Conservation (phyloP, 75 land plant species). For the Pseudotsuga menziesii region DNA sequence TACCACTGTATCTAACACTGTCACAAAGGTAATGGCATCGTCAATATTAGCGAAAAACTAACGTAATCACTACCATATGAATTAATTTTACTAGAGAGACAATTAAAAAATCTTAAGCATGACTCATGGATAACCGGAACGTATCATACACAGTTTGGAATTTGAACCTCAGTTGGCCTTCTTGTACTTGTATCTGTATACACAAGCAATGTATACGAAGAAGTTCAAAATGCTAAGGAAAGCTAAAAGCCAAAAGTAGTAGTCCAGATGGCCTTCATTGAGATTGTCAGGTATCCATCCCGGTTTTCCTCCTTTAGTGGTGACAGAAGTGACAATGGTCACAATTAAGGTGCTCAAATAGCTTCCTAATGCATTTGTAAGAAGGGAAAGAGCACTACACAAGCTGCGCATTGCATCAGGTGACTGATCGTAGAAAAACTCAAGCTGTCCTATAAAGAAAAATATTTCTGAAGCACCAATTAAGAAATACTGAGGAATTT, state of each 20-base stretch:
- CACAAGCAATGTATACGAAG: slow-evolving; percentile 42
- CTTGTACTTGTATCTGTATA: slow-evolving; percentile 40
- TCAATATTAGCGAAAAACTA: no score
- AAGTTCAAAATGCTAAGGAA: slow-evolving; percentile 55
- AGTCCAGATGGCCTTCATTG: slow-evolving; percentile 74
- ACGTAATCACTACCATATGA: no score
- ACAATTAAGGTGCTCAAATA: slow-evolving; percentile 67
- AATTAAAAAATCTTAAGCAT: background rate
- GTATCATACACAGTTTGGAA: background rate
- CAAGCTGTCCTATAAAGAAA: slow-evolving; percentile 69
- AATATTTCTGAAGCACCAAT: slow-evolving; percentile 78
- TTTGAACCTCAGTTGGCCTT: slow-evolving; percentile 12
- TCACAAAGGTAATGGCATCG: no score
- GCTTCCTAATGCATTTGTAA: slow-evolving; percentile 60
- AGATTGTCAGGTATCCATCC: slow-evolving; percentile 85
- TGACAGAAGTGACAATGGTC: slow-evolving; percentile 51
- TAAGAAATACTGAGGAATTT: slow-evolving; percentile 71
- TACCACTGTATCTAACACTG: no score
- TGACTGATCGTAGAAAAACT: slow-evolving; percentile 85
- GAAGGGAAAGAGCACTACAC: slow-evolving; percentile 60
- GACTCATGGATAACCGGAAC: background rate
- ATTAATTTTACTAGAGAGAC: no score
- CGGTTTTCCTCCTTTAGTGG: slow-evolving; percentile 36
- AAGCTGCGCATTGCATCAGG: slow-evolving; percentile 84
- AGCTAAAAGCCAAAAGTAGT: slow-evolving; percentile 78